These are phyloP conservation scores for Saccharomyces pastorianus DNA, from an alignment of 1,139 yeast genomes.

Conservation along the genomic window DNA sequence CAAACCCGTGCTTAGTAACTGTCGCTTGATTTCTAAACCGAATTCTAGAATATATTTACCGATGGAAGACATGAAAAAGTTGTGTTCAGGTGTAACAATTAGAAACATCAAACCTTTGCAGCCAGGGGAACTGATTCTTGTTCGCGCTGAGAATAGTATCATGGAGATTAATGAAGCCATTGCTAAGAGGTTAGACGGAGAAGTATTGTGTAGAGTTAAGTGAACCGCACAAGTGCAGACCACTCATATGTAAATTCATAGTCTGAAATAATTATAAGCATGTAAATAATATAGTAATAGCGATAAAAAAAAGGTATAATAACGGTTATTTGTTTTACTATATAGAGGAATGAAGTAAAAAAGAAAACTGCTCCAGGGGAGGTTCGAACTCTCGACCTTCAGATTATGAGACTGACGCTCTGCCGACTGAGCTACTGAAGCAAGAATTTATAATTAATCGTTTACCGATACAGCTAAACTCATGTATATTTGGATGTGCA, in stretches of 20 bases:
- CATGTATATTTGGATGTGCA: too few relatives aligned
- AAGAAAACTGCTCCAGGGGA: slow-evolving; percentile 41
- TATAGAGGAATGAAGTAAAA: too few relatives aligned
- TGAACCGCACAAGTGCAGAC: not conserved
- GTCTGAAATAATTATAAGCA: not conserved
- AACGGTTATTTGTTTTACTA: too few relatives aligned
- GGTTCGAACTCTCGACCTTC: slow-evolving; percentile 42
- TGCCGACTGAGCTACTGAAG: slow-evolving; percentile 39
- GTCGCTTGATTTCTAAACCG: slow-evolving; percentile 77
- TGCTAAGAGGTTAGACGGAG: slow-evolving; percentile 61
- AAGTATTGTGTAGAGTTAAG: slow-evolving; percentile 72
- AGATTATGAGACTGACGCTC: slow-evolving; percentile 40
- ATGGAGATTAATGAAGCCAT: slow-evolving; percentile 83
- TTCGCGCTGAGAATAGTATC: slow-evolving; percentile 46
- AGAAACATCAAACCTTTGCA: slow-evolving; percentile 73
- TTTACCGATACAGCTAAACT: too few relatives aligned
- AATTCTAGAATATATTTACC: slow-evolving; percentile 63
- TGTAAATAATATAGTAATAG: not conserved
- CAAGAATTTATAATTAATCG: too few relatives aligned
- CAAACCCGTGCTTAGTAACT: slow-evolving; percentile 63
- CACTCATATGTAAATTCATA: too few relatives aligned
- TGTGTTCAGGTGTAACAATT: slow-evolving; percentile 70
- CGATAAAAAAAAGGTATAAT: too few relatives aligned
- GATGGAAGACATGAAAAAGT: slow-evolving; percentile 55
- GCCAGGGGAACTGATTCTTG: slow-evolving; percentile 83